phyloP scores from a whole-genome alignment of 2,329 filamentous ascomycete species.

The Grosmannia serpens region DNA sequence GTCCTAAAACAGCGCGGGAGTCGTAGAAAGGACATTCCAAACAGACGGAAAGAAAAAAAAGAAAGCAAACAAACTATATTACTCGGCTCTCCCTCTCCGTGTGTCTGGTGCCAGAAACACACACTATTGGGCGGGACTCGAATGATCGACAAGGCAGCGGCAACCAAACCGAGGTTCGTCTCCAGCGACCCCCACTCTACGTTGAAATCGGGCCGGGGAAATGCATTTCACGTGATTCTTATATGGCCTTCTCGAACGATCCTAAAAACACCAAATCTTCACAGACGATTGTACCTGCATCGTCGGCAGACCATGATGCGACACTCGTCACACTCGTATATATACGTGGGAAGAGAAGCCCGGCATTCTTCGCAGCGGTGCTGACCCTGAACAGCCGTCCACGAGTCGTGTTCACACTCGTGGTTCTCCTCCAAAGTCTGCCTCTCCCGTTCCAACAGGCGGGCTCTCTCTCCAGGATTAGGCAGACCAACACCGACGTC shows the following conservation, averaged over 20 bases:
- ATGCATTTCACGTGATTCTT: not conserved
- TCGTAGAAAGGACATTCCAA: not conserved
- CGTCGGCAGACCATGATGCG: conserved; percentile 31
- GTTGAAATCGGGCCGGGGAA: no score
- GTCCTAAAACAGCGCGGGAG: not conserved
- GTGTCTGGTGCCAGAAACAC: no score
- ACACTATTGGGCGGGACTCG: not conserved
- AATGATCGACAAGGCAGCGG: not conserved
- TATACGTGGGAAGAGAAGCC: conserved; percentile 26
- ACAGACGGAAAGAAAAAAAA: not conserved
- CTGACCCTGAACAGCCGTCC: conserved; percentile 22
- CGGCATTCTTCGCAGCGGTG: conserved; percentile 32
- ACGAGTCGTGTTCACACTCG: conserved; percentile 26
- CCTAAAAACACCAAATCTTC: no score
- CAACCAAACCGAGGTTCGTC: not conserved
- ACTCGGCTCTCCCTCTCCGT: no score
- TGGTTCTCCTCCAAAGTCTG: conserved; percentile 23
- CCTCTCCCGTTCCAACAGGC: not conserved
- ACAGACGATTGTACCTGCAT: conserved; percentile 28
- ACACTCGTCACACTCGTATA: conserved; percentile 36
- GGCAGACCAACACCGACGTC: not conserved
- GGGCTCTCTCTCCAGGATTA: not conserved
- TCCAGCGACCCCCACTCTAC: not conserved
- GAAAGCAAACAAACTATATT: not conserved
- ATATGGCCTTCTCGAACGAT: not conserved